Evolutionary conservation across 2,329 filamentous ascomycete genomes (phyloP).

Genomic region (Fusarium domesticum): DNA sequence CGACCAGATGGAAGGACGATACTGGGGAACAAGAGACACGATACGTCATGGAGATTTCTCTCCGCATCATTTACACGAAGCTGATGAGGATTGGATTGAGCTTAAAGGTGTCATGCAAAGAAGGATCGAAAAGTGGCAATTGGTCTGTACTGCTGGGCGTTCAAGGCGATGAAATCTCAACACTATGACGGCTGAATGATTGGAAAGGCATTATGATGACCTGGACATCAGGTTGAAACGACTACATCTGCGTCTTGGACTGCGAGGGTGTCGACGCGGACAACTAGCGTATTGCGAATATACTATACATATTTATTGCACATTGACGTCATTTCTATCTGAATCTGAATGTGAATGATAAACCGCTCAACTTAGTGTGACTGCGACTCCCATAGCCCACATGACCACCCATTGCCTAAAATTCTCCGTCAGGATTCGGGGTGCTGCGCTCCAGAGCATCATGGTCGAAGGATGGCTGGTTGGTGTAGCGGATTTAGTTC

Average conservation of each 20-base stretch:
- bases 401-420: not conserved
- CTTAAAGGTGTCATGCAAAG: not conserved
- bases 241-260: not conserved
- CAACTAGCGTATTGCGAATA: not conserved
- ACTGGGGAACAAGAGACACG: too few relatives aligned
- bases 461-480: slow-evolving; percentile 49
- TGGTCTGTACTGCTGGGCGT: not conserved
- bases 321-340: not conserved
- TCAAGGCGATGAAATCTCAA: not conserved
- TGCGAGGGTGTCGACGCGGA: not conserved
- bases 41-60: too few relatives aligned
- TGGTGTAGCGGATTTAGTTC: slow-evolving; percentile 53
- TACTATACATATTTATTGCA: not conserved
- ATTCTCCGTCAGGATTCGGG: slow-evolving; percentile 2
- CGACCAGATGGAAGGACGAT: not conserved
- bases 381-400: slow-evolving; percentile 2
- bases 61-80: too few relatives aligned
- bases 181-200: not conserved
- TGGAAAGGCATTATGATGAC: not conserved
- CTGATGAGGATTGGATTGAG: too few relatives aligned
- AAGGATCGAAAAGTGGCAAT: not conserved
- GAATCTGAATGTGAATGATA: not conserved
- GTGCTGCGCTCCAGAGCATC: slow-evolving; percentile 26
- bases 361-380: not conserved
- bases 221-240: not conserved